Base-by-base conservation (phyloP, 1,284 basidiomycete genomes). In the Phellopilus nigrolimitatus region DNA sequence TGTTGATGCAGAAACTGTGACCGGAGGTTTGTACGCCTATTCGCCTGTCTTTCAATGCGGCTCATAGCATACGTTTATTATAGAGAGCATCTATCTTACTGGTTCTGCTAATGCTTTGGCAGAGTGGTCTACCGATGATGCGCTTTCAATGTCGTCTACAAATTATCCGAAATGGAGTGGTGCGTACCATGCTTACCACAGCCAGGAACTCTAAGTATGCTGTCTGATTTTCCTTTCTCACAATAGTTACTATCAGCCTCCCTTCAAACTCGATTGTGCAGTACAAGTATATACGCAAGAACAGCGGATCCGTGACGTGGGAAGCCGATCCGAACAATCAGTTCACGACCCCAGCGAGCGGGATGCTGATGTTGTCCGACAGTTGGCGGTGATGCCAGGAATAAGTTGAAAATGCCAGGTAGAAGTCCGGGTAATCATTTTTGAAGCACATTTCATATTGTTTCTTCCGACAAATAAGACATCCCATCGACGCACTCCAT, bases 261-360 rank as follows among this genome's bases (percentile, higher is more conserved):
- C 64, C 65, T 2, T 61, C 61, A 4, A 55, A 47, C 22, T 60
- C 57, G 3, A 47, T 48, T 13, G 55, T 66, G 40, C 53, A 63
- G 57, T 66, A 62, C 59, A 69, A 68, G 57, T 68, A 65, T 47
- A 61, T 67, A 40, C 61, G 63, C 47, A 63, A 60, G 49, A 57
- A 38, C 30, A 59, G 62, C 37, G 60, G 57, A 10, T 55, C 54
- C 21, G 64, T 71, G 21, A 73, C 69, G 27, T 75, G 73, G 73
- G 73, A 75, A 64, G 67, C 67, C 9, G 73, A 72, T 57, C 71
- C 73, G n/a, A 74, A 75, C 61, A 66, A 64, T 49, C 51, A 55
- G 49, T 60, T 73, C 59, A 72, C 62, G 17, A 70, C 70, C 8
- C 66, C 69, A 7, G 57, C 62, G 2, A 61, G 57, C 48, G 71